Conservation (phyloP, 352 stramenopile species). For the Globisporangium yorkense region DNA sequence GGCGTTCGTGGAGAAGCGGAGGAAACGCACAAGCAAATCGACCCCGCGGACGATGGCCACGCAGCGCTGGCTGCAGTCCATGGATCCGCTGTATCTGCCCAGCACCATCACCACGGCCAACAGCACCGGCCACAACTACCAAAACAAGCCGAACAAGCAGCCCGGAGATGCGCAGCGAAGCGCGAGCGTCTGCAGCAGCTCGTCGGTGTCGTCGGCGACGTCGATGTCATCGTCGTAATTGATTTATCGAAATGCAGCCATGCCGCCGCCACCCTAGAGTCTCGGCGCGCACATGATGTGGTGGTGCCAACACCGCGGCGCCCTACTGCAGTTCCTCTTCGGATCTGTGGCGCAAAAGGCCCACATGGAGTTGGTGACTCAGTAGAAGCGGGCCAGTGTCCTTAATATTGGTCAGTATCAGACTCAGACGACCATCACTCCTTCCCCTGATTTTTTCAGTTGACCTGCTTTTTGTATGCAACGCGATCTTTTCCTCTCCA, state of each 20-base stretch:
- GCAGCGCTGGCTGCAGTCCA: constrained; percentile 55
- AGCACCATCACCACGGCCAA: neutral
- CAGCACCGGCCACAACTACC: neutral
- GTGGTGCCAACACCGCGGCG: too few species aligned
- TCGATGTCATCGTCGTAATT: neutral
- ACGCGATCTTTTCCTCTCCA: neutral
- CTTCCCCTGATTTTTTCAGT: neutral
- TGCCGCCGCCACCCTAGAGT: neutral
- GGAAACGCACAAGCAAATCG: constrained; percentile 33
- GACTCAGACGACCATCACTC: too few species aligned
- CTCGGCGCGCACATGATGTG: too few species aligned
- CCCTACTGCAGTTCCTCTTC: too few species aligned
- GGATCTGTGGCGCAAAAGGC: too few species aligned
- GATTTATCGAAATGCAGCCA: neutral
- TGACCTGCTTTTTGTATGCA: neutral
- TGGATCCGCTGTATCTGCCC: constrained; percentile 14
- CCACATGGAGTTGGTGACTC: too few species aligned
- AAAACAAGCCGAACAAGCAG: neutral
- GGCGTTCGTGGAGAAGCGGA: constrained; percentile 66
- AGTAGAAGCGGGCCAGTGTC: too few species aligned
- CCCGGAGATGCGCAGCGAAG: neutral
- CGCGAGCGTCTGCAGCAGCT: neutral
- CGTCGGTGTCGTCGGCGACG: neutral
- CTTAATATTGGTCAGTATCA: too few species aligned
- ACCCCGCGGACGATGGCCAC: constrained; percentile 61